A percentile compares a stretch with the other conserved stretches of the same genome.
Conservation (phyloP, 768 basidiomycete species). For the Lactifluus subvellereus region DNA sequence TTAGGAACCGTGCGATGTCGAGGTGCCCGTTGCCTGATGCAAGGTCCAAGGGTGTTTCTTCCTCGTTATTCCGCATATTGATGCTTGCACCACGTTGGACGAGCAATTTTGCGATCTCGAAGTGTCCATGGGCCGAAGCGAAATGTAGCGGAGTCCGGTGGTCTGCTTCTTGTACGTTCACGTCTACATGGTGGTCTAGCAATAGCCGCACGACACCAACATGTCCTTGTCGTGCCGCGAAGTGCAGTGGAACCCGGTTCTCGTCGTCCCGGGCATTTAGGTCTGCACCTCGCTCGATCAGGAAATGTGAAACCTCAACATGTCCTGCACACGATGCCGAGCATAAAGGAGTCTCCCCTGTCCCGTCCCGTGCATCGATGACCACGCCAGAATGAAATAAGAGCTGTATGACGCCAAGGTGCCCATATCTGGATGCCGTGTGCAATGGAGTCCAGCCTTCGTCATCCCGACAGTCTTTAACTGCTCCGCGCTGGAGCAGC, state of each 20-base stretch:
- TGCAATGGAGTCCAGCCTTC: background rate
- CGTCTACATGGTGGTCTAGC: background rate
- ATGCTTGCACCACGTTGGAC: background rate
- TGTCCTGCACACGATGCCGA: too few species aligned
- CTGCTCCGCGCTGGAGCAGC: background rate
- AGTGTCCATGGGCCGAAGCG: background rate
- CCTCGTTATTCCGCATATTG: background rate
- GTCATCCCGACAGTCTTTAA: too few species aligned
- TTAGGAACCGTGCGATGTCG: background rate
- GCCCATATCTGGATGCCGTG: background rate
- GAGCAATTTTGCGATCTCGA: background rate
- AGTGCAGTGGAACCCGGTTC: background rate
- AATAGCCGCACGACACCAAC: background rate
- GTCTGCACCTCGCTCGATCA: constrained; percentile 1
- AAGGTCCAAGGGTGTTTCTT: background rate
- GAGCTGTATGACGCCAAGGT: background rate
- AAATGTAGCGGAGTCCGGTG: background rate
- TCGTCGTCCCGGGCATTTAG: background rate
- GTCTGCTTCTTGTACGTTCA: background rate
- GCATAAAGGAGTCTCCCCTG: background rate
- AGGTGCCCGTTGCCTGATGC: background rate
- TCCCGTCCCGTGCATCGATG: background rate
- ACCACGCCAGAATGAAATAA: background rate
- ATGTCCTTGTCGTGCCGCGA: background rate
- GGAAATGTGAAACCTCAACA: background rate